These are phyloP conservation scores for Sugiyamaella xylanicola DNA, from an alignment of 1,139 yeast species.

Conservation along the genomic window DNA sequence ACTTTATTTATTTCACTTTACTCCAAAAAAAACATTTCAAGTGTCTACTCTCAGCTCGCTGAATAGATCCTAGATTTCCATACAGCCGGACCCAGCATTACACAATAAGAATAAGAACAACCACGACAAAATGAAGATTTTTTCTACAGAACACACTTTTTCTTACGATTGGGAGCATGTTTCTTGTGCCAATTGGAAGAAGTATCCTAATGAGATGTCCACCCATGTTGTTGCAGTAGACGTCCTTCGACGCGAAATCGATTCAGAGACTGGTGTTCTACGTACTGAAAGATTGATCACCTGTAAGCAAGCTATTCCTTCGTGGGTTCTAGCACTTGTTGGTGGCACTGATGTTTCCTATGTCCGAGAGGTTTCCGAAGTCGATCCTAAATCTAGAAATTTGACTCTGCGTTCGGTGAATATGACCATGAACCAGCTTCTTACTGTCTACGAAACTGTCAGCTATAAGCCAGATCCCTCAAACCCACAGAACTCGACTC, in stretches of 20 bases:
- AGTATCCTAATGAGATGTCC: conserved; percentile 90
- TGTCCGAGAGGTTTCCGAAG: conserved; percentile 87
- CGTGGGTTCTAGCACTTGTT: conserved; percentile 72
- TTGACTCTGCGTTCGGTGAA: conserved; percentile 83
- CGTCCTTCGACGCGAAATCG: conserved; percentile 70
- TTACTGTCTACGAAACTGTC: conserved; percentile 85
- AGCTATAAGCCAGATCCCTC: conserved; percentile 67
- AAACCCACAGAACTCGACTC: conserved; percentile 55
- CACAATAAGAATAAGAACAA: neutral
- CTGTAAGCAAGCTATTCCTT: conserved; percentile 84
- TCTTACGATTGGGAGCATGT: conserved; percentile 92
- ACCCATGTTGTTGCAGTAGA: conserved; percentile 97
- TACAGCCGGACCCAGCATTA: neutral
- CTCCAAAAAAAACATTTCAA: too few species aligned
- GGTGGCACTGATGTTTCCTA: conserved; percentile 77
- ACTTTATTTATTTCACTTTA: too few species aligned
- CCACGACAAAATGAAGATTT: conserved; percentile 64
- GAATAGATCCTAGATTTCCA: too few species aligned
- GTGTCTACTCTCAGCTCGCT: too few species aligned
- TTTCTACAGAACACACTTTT: conserved; percentile 67
- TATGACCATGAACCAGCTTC: conserved; percentile 74
- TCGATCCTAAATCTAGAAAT: conserved; percentile 65
- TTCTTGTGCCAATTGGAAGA: conserved; percentile 95
- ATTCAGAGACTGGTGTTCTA: conserved; percentile 56
- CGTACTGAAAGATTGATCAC: conserved; percentile 87